Evolutionary conservation across 2,329 filamentous ascomycete genomes (phyloP), one percentile per base, ranked within the genome.

Genomic region (Zarea fungicola): DNA sequence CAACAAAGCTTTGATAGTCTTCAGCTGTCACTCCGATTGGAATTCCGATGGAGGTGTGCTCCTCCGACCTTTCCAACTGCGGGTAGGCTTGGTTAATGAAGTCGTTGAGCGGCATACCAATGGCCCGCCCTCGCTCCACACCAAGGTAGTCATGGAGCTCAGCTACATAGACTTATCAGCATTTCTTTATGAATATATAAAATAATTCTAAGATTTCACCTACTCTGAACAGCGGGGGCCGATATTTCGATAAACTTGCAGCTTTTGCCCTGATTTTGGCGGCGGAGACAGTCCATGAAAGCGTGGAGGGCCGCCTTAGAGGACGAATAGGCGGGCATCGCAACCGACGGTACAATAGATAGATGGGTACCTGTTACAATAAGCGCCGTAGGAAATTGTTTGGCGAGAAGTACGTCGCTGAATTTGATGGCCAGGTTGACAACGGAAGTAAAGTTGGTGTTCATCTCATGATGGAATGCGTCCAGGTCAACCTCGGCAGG

Each of bases 11-110:
- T n/a, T 39, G 25, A 23, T 44, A 50, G 21, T 44, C 48, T 8
- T 43, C 41, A 3, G 21, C 34, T 3, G 48, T 23, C 10, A 44
- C 13, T 2, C 32, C 41, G 5, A 31, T 11, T n/a, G 48, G 48
- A 9, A 44, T 16, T 6, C 42, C 28, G 9, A 50, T 29, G 18
- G 42, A 34, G 6, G 41, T 45, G 1, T 76, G 65, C 40, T 73
- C 66, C 13, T 71, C 64, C 3, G 71, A 71, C 3, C 56, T 53
- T 9, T 58, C 53, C 37, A 80, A 55, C 3, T 65, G 71, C 3
- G 58, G 55, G 65, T 71, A 80, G 6, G 71, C 69, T 54, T 73
- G 66, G 6, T 75, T 63, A 2, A 64, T 63, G 54, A 76, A 78
- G 23, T 68, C 60, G 2, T 34, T 60, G 39, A 68, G 50, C 16